phyloP scores from a whole-genome alignment of 805 yeast species.

The Teunomyces kruisii region DNA sequence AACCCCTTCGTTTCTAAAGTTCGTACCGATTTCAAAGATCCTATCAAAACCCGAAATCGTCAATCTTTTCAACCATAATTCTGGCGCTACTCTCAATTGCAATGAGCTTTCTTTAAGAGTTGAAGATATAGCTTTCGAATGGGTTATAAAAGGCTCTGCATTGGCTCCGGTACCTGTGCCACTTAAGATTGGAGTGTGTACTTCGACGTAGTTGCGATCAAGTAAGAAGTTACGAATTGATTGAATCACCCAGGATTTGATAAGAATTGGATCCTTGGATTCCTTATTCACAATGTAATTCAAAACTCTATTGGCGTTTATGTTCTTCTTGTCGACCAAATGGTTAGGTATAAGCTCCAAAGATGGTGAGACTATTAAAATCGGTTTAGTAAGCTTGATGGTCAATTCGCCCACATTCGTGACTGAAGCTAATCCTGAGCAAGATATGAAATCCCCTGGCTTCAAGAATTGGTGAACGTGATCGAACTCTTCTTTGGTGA shows the following conservation, averaged over 20 bases:
- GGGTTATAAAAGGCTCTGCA: conserved; percentile 81
- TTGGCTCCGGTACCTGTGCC: conserved; percentile 83
- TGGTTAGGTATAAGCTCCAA: conserved; percentile 66
- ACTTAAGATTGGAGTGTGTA: conserved; percentile 83
- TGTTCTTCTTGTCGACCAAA: conserved; percentile 52
- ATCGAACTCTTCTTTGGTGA: conserved; percentile 44
- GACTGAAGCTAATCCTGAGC: conserved; percentile 68
- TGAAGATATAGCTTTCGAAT: conserved; percentile 32
- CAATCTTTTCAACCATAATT: conserved; percentile 84
- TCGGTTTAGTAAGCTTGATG: conserved; percentile 51
- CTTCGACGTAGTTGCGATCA: conserved; percentile 64
- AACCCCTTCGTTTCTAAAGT: conserved; percentile 89
- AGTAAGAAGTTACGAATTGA: conserved; percentile 59
- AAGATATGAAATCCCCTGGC: conserved; percentile 70
- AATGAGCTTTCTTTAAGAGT: conserved; percentile 29
- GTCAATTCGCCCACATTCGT: conserved; percentile 82
- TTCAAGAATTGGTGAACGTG: conserved; percentile 45
- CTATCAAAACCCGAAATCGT: conserved; percentile 83
- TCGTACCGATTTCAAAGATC: conserved; percentile 82
- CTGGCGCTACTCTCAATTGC: conserved; percentile 88
- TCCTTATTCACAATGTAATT: conserved; percentile 64
- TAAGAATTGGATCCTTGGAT: conserved; percentile 45
- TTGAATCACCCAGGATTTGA: conserved; percentile 56
- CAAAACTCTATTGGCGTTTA: conserved; percentile 67
- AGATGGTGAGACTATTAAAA: conserved; percentile 64